Evolutionary conservation across 495 filamentous ascomycete species (phyloP).

Genomic region (Trichoderma parareesei): DNA sequence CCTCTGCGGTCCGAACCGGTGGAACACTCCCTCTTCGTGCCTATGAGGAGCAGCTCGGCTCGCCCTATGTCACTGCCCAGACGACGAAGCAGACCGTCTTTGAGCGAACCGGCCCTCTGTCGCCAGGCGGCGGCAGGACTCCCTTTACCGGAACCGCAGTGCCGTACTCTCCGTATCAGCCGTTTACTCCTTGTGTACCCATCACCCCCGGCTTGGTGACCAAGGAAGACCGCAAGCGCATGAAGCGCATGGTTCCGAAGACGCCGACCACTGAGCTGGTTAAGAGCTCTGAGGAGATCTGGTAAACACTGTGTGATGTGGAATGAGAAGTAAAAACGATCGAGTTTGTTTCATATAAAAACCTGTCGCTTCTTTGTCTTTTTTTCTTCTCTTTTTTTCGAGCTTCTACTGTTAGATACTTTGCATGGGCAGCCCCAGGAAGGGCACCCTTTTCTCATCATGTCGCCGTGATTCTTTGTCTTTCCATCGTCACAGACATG

Average conservation of each 20-base stretch:
- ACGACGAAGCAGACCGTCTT: constrained; percentile 73
- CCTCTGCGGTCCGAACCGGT: constrained; percentile 36
- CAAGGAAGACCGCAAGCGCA: constrained; percentile 62
- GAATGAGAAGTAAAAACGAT: constrained; percentile 18
- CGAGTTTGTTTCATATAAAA: constrained; percentile 4
- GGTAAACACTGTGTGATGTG: constrained; percentile 24
- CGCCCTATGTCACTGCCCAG: constrained; percentile 30
- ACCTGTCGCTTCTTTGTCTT: background rate
- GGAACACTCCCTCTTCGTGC: constrained; percentile 53
- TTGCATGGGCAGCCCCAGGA: background rate
- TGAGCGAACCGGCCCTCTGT: constrained; percentile 52
- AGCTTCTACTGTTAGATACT: constrained; percentile 6
- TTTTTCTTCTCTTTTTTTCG: background rate
- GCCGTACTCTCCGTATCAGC: constrained; percentile 89
- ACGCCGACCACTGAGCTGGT: constrained; percentile 48
- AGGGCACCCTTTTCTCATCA: background rate
- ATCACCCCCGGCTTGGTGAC: constrained; percentile 76
- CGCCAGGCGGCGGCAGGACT: constrained; percentile 41
- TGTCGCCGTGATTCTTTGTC: constrained; percentile 10
- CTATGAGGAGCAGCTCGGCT: constrained; percentile 48
- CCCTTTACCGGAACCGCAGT: constrained; percentile 67
- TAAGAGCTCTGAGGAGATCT: constrained; percentile 43
- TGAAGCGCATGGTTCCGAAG: constrained; percentile 51
- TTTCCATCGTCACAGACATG: background rate
- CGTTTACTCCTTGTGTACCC: constrained; percentile 78